Evolutionary conservation across 768 basidiomycete genomes (phyloP), one percentile per base, ranked within the genome.

Genomic region (Suillus clintonianus): DNA sequence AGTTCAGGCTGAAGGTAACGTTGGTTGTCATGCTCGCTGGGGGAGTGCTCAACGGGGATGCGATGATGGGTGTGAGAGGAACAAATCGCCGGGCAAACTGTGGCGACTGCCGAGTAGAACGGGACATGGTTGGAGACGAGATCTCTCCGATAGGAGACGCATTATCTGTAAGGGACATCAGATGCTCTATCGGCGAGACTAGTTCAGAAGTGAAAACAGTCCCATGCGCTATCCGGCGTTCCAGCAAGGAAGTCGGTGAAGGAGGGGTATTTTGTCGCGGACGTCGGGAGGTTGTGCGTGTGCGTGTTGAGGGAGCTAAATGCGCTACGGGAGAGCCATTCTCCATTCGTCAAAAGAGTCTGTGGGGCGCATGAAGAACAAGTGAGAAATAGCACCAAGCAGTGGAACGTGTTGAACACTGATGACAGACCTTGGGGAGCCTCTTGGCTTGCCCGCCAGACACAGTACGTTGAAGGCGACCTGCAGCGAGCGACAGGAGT

Each of bases 41-140:
- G 7, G 86, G 84, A 5, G 85, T 84, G 72, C 80, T 81, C 59
- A 85, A 68, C n/a, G 87, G 87, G 5, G 88, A 88, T 27, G 86
- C 85, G 61, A 80, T 77, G 64, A 87, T 87, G 45, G 86, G 81
- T 10, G 88, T 83, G 57, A 88, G 80, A 51, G 85, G 82, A 30
- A 80, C 70, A 67, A 84, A 83, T 41, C 74, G 77, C 65, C 74
- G 76, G 67, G 53, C 27, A 19, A 47, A 79, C 72, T 54, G 68
- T 69, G 61, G 36, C 9, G 77, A 67, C 61, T 71, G 36, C 47
- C 64, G 64, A 53, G 60, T 37, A 48, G 64, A 39, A 43, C n/a
- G 37, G 43, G 45, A 59, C 7, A 11, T 39, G 11, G 27, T 11
- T 9, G 62, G 10, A 56, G 30, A 64, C 22, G 36, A 41, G n/a